phyloP scores from a whole-genome alignment of 2,329 filamentous ascomycete species.

The Aspergillus melleus region DNA sequence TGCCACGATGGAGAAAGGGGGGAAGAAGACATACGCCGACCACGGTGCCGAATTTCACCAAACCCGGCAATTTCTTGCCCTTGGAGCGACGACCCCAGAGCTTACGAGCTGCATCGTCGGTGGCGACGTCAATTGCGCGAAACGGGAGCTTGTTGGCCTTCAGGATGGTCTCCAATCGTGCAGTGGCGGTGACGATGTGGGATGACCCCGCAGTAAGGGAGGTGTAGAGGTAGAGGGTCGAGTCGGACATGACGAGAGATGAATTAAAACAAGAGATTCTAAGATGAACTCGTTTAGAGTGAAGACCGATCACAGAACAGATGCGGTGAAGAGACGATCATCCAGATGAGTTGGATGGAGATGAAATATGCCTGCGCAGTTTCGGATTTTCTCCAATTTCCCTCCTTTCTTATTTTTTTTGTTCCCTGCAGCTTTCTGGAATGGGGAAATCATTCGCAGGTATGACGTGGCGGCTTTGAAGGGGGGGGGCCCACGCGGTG shows the following conservation, averaged over 20 bases:
- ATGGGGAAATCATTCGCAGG: neutral
- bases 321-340: slow-evolving; percentile 2
- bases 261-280: too few relatives aligned
- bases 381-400: neutral
- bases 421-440: neutral
- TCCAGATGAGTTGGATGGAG: neutral
- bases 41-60: slow-evolving; percentile 84
- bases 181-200: slow-evolving; percentile 94
- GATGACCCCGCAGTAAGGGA: slow-evolving; percentile 93
- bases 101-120: slow-evolving; percentile 82
- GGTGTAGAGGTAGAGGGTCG: slow-evolving; percentile 88
- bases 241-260: slow-evolving; percentile 39
- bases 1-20: neutral
- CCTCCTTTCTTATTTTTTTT: neutral
- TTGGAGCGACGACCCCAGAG: slow-evolving; percentile 83
- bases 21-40: slow-evolving; percentile 67
- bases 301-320: neutral
- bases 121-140: slow-evolving; percentile 86
- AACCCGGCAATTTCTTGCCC: slow-evolving; percentile 82
- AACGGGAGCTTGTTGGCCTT: slow-evolving; percentile 94
- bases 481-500: neutral
- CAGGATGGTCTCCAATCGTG: slow-evolving; percentile 91
- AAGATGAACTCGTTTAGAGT: too few relatives aligned
- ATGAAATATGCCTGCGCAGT: neutral
- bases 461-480: neutral